Evolutionary conservation across 306 rosid genomes (phyloP).

Genomic region (Casuarina equisetifolia): DNA sequence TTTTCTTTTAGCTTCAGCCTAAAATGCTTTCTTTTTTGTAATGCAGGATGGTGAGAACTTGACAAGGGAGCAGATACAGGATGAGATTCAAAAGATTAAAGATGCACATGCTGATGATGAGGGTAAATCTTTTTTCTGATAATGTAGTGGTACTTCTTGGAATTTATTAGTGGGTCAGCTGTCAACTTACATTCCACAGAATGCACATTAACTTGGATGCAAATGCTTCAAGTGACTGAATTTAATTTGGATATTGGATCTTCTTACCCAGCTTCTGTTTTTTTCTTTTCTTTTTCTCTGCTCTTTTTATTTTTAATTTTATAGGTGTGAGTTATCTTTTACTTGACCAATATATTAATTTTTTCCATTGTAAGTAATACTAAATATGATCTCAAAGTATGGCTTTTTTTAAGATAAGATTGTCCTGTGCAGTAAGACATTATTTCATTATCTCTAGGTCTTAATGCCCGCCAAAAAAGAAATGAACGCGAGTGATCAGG

Average conservation of each 20-base stretch:
- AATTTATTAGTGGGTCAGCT: neutral
- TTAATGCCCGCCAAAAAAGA: neutral
- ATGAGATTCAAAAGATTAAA: conserved; percentile 81
- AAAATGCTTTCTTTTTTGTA: conserved; percentile 7
- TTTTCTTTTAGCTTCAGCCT: neutral
- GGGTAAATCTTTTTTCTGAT: conserved; percentile 44
- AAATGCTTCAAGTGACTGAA: neutral
- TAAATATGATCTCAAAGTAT: neutral
- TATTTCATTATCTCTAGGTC: neutral
- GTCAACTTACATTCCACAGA: neutral
- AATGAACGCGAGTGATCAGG: neutral
- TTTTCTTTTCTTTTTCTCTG: neutral
- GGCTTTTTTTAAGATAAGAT: neutral
- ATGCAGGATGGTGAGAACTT: conserved; percentile 77
- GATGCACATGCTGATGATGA: conserved; percentile 91
- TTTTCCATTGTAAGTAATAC: neutral
- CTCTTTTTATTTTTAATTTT: no score
- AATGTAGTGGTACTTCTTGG: conserved; percentile 3
- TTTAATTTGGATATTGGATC: neutral
- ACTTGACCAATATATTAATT: neutral
- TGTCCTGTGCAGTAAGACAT: neutral
- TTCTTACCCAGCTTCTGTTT: neutral
- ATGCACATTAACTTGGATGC: neutral
- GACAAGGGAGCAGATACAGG: conserved; percentile 73
- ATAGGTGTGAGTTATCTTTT: neutral